Evolutionary conservation across 2,329 filamentous ascomycete species (phyloP).

Genomic region (Alternaria sp.): DNA sequence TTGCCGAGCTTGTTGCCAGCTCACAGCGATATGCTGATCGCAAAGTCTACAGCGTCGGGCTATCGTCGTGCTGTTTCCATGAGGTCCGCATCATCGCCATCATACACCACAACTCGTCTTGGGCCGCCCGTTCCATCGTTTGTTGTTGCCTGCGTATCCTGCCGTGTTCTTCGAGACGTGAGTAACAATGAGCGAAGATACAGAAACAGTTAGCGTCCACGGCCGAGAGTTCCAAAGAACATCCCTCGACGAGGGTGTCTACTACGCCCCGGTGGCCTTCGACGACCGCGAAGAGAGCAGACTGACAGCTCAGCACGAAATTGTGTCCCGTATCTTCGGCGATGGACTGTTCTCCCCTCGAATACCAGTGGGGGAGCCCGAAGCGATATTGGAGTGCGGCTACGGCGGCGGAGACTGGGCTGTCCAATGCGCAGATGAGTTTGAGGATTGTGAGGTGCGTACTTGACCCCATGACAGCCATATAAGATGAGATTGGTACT

Average conservation of each 20-base stretch:
- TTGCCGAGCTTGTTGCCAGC: slow-evolving; percentile 16
- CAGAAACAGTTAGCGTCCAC: slow-evolving; percentile 39
- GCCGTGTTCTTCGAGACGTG: not conserved
- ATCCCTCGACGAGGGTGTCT: slow-evolving; percentile 47
- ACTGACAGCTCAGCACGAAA: slow-evolving; percentile 42
- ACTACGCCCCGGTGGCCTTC: slow-evolving; percentile 46
- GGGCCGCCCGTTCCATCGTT: not conserved
- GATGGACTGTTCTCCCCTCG: slow-evolving; percentile 37
- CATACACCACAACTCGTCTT: not conserved
- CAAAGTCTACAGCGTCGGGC: slow-evolving; percentile 3
- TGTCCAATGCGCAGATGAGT: slow-evolving; percentile 46
- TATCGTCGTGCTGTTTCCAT: not conserved
- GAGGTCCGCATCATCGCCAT: not conserved
- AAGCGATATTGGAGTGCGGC: slow-evolving; percentile 48
- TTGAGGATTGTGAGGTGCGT: slow-evolving; percentile 47
- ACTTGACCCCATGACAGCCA: not conserved
- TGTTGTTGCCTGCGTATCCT: not conserved
- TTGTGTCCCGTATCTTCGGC: slow-evolving; percentile 41
- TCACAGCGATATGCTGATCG: slow-evolving; percentile 11
- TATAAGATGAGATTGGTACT: not conserved
- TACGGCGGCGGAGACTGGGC: slow-evolving; percentile 50
- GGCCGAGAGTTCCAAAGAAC: slow-evolving; percentile 49
- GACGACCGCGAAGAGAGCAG: slow-evolving; percentile 49
- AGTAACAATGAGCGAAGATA: slow-evolving; percentile 25
- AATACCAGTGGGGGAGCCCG: slow-evolving; percentile 35